phyloP scores from a whole-genome alignment of 1,284 basidiomycete genomes.

The Cryptococcus neoformans region DNA sequence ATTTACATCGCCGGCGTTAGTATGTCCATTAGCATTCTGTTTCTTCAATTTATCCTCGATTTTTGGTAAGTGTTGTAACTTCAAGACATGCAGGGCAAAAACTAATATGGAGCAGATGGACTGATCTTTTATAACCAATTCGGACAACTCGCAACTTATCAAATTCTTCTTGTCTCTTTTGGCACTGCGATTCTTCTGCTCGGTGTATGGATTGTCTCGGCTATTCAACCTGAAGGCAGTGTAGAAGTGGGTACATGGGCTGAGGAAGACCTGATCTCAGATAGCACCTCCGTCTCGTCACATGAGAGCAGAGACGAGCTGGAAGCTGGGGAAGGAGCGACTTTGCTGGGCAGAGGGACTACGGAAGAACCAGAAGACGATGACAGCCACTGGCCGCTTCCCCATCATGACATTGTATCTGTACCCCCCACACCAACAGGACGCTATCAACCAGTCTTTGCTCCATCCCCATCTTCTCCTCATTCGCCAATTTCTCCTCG shows the following conservation, averaged over 20 bases:
- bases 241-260: constrained; percentile 51
- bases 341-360: constrained; percentile 16
- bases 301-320: constrained; percentile 18
- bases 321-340: constrained; percentile 25
- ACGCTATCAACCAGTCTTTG: neutral
- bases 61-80: constrained; percentile 49
- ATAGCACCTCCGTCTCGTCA: constrained; percentile 14
- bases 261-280: constrained; percentile 35
- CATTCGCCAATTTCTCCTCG: constrained; percentile 21
- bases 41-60: constrained; percentile 94
- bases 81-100: neutral
- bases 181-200: constrained; percentile 77
- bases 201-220: constrained; percentile 82
- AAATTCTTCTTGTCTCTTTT: constrained; percentile 69
- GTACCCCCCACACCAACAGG: neutral
- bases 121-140: constrained; percentile 92
- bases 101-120: constrained; percentile 48
- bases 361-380: constrained; percentile 14
- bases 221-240: constrained; percentile 47
- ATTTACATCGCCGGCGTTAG: constrained; percentile 79
- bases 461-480: constrained; percentile 8
- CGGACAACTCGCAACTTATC: constrained; percentile 63
- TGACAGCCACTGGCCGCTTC: neutral
- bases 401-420: neutral
- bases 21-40: constrained; percentile 93